Evolutionary conservation across 179 eudicot genomes (phyloP), one percentile per base, ranked within the genome.

Genomic region (Nepenthes alata): DNA sequence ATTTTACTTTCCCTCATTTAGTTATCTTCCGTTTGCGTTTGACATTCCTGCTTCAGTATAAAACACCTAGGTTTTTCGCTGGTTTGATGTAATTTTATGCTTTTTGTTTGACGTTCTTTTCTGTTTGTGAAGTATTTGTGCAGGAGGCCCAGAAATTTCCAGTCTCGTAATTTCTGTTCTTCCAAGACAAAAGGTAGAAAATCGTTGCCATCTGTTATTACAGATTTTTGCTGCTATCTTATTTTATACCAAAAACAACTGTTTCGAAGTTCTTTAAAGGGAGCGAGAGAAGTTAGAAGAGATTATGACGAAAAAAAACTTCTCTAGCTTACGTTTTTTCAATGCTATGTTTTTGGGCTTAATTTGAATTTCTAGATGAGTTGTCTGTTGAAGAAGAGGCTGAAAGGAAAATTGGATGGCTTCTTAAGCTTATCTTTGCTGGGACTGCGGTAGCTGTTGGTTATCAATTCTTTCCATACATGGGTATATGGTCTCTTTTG

Each of bases 321-420:
- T 55, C 11, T 55, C 15, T 16, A 10, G 2, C 8, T 35, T 7
- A 0, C 6, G 5, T 61, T 4, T 35, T 50, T 15, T n/a, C 25
- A 44, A 54, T 13, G 52, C 47, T 56, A 11, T 7, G 11, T 64
- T 56, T 62, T n/a, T 37, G 16, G 54, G 57, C 57, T 54, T 53
- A 37, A 38, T 68, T 68, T 55, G 60, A 51, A 41, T 53, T 65
- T 68, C 7, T 52, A 88, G 96, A 88, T 67, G 91, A 83, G 37
- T 67, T 67, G 63, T 62, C 84, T 7, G 55, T 88, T 5, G 98
- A 88, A 70, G 89, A 88, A 66, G 85, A 91, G 11, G 95, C 96
- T 37, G 95, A 91, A 61, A 86, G 81, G 69, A 91, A 91, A 72
- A 72, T 91, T 68, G 95, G 95, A 75, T 88, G 91, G 98, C 48